Base-by-base conservation (phyloP, 208 protist genomes). In the Trypanosoma vivax region DNA sequence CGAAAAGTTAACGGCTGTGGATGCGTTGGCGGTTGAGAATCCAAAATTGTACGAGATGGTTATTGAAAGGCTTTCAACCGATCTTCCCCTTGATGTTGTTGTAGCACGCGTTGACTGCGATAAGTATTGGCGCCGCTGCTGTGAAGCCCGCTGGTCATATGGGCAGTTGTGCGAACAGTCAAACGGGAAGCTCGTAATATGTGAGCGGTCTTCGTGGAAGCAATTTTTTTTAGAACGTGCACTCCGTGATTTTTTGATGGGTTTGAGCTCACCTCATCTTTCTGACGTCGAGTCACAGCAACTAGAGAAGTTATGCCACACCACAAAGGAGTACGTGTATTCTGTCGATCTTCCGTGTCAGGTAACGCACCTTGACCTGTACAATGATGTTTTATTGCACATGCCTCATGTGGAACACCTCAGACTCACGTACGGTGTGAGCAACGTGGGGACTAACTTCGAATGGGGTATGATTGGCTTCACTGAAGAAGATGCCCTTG, bases 151-250 rank as follows among this genome's bases (percentile, higher is more conserved):
- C 5, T 94, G 89, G 86, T 76, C 85, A 25, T 70, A 76, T 29
- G 89, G 89, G 11, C 83, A 94, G 65, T 65, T 95, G 30, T 79
- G 72, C n/a, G 65, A 70, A 43, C 65, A 62, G 29, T 45, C 63
- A 10, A 48, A 49, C 9, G 56, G 58, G 14, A 71, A 76, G 50
- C 50, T 71, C 28, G 38, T 67, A 21, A 50, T 72, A 9, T 52
- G 38, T 24, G 74, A 81, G 27, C 37, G 60, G 31, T 73, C 64
- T 54, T 75, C 79, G 21, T 93, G 85, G 86, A 95, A 95, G 60
- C 78, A 79, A 16, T 73, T 92, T 33, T 95, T 78, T 40, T 65
- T 95, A 4, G 86, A 95, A 68, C 67, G 75, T 10, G 34, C 78
- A 2, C 66, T 95, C 16, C 65, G 59, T 24, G 85, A 93, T 53